These are phyloP conservation scores for Curvularia spicifera DNA, from an alignment of 2,329 filamentous ascomycete species.

Conservation along the genomic window DNA sequence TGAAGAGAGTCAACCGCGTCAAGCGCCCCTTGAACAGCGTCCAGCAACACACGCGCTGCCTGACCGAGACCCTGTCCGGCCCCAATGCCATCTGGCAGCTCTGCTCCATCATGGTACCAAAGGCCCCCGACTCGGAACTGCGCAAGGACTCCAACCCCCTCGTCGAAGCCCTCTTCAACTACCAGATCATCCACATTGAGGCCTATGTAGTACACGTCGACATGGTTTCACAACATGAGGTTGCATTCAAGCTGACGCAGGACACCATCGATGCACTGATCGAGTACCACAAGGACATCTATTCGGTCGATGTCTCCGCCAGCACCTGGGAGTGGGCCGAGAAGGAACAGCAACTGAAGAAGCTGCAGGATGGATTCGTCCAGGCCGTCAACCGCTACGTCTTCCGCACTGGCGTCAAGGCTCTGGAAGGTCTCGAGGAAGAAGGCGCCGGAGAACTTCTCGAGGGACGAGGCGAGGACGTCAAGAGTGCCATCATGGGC, in stretches of 20 bases:
- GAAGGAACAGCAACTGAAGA: slow-evolving; percentile 95
- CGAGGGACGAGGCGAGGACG: slow-evolving; percentile 88
- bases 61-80: slow-evolving; percentile 92
- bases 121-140: slow-evolving; percentile 84
- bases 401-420: slow-evolving; percentile 85
- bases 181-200: slow-evolving; percentile 90
- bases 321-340: slow-evolving; percentile 94
- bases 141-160: slow-evolving; percentile 81
- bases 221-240: slow-evolving; percentile 96
- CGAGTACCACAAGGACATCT: slow-evolving; percentile 95
- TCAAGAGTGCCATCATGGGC: slow-evolving; percentile 83
- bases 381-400: slow-evolving; percentile 98
- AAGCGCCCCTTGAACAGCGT: slow-evolving; percentile 98
- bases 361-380: slow-evolving; percentile 94
- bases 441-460: slow-evolving; percentile 94
- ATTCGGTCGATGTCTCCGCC: slow-evolving; percentile 87
- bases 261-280: slow-evolving; percentile 93
- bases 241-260: slow-evolving; percentile 94
- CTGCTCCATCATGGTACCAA: slow-evolving; percentile 89
- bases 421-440: slow-evolving; percentile 94
- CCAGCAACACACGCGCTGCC: slow-evolving; percentile 90
- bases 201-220: slow-evolving; percentile 99
- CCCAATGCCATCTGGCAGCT: slow-evolving; percentile 93
- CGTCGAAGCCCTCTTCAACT: slow-evolving; percentile 88
- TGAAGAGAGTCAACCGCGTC: slow-evolving; percentile 95